Evolutionary conservation across 2,329 filamentous ascomycete species (phyloP).

Genomic region (Hymenoscyphus scutula): DNA sequence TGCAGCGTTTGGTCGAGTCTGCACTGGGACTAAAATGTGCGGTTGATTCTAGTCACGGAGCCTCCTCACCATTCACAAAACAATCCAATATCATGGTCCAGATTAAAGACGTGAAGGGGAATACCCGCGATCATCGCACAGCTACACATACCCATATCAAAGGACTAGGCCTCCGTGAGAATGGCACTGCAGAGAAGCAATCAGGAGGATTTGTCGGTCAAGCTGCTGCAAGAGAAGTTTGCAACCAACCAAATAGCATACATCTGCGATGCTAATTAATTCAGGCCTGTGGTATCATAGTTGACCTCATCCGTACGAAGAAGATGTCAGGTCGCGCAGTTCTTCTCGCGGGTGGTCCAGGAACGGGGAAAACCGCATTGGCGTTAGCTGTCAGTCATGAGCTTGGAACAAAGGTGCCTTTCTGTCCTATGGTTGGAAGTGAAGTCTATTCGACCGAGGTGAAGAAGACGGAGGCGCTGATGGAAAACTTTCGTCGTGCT

Average conservation of each 20-base stretch:
- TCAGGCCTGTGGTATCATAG: constrained; percentile 93
- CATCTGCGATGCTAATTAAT: constrained; percentile 75
- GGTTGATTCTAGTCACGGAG: too few species aligned
- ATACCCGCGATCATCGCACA: constrained; percentile 91
- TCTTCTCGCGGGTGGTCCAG: constrained; percentile 87
- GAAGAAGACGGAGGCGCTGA: constrained; percentile 98
- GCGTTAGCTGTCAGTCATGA: constrained; percentile 96
- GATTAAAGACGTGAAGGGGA: constrained; percentile 92
- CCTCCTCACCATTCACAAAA: too few species aligned
- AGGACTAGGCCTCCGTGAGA: constrained; percentile 79
- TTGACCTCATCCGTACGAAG: constrained; percentile 91
- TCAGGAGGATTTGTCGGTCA: constrained; percentile 89
- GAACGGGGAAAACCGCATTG: constrained; percentile 95
- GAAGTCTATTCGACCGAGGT: constrained; percentile 98
- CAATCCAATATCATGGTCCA: constrained; percentile 83
- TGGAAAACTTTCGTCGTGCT: constrained; percentile 98
- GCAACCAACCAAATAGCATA: constrained; percentile 20
- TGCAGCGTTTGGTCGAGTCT: too few species aligned
- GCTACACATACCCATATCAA: constrained; percentile 98
- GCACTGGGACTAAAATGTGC: too few species aligned
- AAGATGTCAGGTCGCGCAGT: constrained; percentile 97
- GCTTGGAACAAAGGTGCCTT: constrained; percentile 95
- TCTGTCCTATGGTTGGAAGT: constrained; percentile 96
- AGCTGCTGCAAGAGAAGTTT: constrained; percentile 79
- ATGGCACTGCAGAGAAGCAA: constrained; percentile 81